Conservation (phyloP, 208 protist genomes). For the Herpetomonas muscarum region DNA sequence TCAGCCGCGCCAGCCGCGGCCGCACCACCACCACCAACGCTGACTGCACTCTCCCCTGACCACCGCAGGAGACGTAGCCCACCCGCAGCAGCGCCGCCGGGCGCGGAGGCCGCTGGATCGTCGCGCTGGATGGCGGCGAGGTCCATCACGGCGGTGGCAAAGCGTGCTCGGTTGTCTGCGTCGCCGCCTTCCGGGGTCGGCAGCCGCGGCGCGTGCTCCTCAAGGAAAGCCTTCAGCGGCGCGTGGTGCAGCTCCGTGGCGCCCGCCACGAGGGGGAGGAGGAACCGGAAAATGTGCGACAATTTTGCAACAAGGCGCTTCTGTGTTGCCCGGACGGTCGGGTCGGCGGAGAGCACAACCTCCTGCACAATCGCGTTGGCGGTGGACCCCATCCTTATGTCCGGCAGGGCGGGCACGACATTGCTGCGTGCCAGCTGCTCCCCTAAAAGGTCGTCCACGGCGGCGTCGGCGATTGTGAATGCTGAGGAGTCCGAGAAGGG, state of each 20-base stretch:
- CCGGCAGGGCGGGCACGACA: slow-evolving; percentile 20
- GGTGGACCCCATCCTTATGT: slow-evolving; percentile 19
- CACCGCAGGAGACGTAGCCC: background rate
- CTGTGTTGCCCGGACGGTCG: slow-evolving; percentile 19
- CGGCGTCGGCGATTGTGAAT: slow-evolving; percentile 33
- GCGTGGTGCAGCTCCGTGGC: slow-evolving; percentile 26
- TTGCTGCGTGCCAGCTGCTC: slow-evolving; percentile 23
- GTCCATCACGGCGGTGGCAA: slow-evolving; percentile 20
- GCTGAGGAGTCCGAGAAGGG: slow-evolving; percentile 9
- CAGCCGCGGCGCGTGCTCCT: background rate
- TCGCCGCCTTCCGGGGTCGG: background rate
- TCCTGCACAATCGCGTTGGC: slow-evolving; percentile 21
- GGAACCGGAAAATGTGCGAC: slow-evolving; percentile 43
- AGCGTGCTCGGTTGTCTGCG: background rate
- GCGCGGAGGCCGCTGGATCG: background rate
- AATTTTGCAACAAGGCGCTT: slow-evolving; percentile 35
- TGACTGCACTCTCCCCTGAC: too few relatives aligned
- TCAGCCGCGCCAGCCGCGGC: background rate
- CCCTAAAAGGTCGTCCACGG: slow-evolving; percentile 44
- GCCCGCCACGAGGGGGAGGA: slow-evolving; percentile 63
- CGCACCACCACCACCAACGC: background rate
- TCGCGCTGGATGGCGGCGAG: slow-evolving; percentile 34
- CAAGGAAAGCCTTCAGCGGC: slow-evolving; percentile 38
- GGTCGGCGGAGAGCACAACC: slow-evolving; percentile 15
- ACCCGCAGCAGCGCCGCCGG: background rate